Evolutionary conservation across 805 yeast genomes (phyloP).

Genomic region (Saccharomycopsis sp.): DNA sequence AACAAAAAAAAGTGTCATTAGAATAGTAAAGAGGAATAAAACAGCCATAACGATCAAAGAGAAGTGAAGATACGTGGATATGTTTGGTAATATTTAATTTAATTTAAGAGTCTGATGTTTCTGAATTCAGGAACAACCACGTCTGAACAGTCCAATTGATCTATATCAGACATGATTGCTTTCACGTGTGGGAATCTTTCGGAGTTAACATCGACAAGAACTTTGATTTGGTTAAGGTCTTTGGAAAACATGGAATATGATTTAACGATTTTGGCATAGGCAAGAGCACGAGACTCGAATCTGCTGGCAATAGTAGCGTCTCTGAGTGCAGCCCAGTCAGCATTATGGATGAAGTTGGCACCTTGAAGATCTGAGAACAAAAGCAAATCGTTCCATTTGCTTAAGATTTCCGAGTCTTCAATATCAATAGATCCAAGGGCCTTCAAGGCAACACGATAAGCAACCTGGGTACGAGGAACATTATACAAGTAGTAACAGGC

Average conservation of each 20-base stretch:
- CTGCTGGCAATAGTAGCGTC: constrained; percentile 59
- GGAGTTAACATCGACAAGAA: constrained; percentile 39
- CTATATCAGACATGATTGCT: constrained; percentile 34
- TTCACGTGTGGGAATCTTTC: constrained; percentile 36
- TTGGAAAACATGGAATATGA: constrained; percentile 42
- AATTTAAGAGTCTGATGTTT: constrained; percentile 26
- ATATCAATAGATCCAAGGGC: constrained; percentile 61
- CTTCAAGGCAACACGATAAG: constrained; percentile 66
- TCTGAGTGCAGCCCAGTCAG: constrained; percentile 80
- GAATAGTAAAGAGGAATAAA: constrained; percentile 10
- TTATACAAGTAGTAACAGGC: constrained; percentile 52
- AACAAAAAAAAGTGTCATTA: background rate
- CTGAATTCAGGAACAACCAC: constrained; percentile 37
- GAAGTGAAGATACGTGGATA: background rate
- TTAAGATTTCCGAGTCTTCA: constrained; percentile 46
- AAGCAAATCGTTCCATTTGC: constrained; percentile 49
- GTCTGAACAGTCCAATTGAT: constrained; percentile 33
- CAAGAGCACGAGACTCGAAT: constrained; percentile 40
- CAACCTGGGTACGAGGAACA: constrained; percentile 57
- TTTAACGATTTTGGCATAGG: constrained; percentile 51
- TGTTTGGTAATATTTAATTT: background rate
- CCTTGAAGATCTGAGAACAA: constrained; percentile 45
- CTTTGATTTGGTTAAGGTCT: constrained; percentile 41
- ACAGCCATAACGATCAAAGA: background rate
- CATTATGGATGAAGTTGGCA: constrained; percentile 63